Evolutionary conservation across 2,329 filamentous ascomycete genomes (phyloP).

Genomic region (Cladosporium velox): DNA sequence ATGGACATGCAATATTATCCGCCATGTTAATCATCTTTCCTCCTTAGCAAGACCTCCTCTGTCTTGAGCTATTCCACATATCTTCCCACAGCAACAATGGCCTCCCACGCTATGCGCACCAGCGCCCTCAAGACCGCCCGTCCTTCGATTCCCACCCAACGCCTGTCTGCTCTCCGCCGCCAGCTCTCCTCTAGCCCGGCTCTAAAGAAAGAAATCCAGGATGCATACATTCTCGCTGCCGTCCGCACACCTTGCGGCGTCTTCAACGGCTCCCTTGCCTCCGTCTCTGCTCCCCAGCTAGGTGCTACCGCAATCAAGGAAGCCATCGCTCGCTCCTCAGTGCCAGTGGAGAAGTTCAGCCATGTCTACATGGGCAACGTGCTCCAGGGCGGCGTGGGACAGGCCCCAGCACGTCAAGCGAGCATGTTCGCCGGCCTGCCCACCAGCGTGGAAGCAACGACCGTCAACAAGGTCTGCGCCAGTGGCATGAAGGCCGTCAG

Average conservation of each 20-base stretch:
- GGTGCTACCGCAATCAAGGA: conserved; percentile 90
- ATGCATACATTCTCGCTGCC: conserved; percentile 92
- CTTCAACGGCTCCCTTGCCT: conserved; percentile 93
- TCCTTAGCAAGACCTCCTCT: background rate
- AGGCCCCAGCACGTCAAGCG: conserved; percentile 90
- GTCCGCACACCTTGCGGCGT: conserved; percentile 87
- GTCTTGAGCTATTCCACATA: background rate
- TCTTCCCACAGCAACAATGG: background rate
- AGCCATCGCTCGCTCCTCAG: conserved; percentile 79
- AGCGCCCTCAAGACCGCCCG: conserved; percentile 12
- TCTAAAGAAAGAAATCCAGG: conserved; percentile 68
- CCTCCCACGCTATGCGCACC: conserved; percentile 13
- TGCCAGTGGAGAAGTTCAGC: conserved; percentile 78
- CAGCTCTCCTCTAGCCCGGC: conserved; percentile 54
- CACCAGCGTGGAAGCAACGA: conserved; percentile 79
- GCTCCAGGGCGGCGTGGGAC: conserved; percentile 77
- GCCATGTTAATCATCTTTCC: background rate
- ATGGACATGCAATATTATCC: background rate
- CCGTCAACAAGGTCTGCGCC: conserved; percentile 97
- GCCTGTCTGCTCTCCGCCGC: conserved; percentile 25
- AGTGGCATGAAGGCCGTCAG: conserved; percentile 91
- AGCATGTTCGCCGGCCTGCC: conserved; percentile 83
- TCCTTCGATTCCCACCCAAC: conserved; percentile 9
- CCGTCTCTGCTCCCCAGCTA: conserved; percentile 81
- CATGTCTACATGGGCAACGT: conserved; percentile 99